Conservation (phyloP, 306 rosid genomes). For the Cercis canadensis region DNA sequence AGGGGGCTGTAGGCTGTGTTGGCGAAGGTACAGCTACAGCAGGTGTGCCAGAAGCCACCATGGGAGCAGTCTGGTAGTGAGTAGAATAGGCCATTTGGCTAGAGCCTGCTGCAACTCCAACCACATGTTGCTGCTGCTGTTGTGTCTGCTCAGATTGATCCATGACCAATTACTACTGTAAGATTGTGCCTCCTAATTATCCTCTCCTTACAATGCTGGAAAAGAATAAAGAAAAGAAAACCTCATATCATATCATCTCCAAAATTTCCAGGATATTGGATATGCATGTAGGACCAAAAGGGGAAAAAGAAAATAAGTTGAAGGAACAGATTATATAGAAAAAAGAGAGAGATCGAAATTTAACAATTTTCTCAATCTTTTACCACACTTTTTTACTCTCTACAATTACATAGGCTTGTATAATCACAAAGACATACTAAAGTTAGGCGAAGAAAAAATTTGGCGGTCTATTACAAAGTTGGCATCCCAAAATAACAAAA, state of each 20-base stretch:
- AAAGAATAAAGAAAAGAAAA: slow-evolving; percentile 3
- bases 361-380: not conserved
- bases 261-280: slow-evolving; percentile 7
- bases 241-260: slow-evolving; percentile 13
- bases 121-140: slow-evolving; percentile 52
- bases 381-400: slow-evolving; percentile 1
- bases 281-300: not conserved
- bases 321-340: not conserved
- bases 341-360: not conserved
- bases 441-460: not conserved
- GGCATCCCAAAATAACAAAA: not conserved
- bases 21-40: slow-evolving; percentile 57
- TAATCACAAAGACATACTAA: not conserved
- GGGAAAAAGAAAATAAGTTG: not conserved
- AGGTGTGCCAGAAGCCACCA: slow-evolving; percentile 70
- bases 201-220: slow-evolving; percentile 42
- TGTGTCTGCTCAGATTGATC: slow-evolving; percentile 71
- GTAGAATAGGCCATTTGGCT: slow-evolving; percentile 66
- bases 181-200: slow-evolving; percentile 41
- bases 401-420: slow-evolving; percentile 10
- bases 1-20: slow-evolving; percentile 60
- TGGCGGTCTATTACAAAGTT: not conserved
- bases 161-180: slow-evolving; percentile 46
- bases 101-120: slow-evolving; percentile 53
- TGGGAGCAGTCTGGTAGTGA: slow-evolving; percentile 65